phyloP scores from a whole-genome alignment of 2,329 filamentous ascomycete species.

The Graphiopsis chlorocephala region DNA sequence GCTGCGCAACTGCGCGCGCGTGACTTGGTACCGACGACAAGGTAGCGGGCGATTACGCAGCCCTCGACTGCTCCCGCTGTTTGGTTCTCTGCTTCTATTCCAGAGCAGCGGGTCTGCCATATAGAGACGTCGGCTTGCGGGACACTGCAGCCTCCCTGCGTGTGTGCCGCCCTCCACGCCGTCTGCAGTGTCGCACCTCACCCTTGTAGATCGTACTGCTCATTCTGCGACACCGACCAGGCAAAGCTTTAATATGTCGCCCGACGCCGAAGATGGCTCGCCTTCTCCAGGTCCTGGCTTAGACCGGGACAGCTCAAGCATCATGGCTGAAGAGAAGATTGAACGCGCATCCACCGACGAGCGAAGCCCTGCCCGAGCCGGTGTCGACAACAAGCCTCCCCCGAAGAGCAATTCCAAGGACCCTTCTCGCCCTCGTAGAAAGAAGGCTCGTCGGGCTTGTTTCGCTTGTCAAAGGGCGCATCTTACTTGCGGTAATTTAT shows the following conservation, averaged over 20 bases:
- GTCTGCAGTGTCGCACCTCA: conserved; percentile 7
- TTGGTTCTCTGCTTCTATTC: conserved; percentile 16
- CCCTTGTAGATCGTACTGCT: conserved; percentile 12
- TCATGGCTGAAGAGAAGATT: conserved; percentile 44
- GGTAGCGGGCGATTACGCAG: conserved; percentile 8
- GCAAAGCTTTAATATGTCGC: conserved; percentile 44
- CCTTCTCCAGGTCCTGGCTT: conserved; percentile 47
- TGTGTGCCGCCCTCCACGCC: conserved; percentile 14
- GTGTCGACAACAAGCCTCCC: conserved; percentile 34
- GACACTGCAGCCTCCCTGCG: conserved; percentile 12
- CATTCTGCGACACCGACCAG: conserved; percentile 9
- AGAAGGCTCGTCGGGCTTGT: conserved; percentile 93
- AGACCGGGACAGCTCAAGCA: conserved; percentile 37
- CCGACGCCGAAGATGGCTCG: conserved; percentile 48
- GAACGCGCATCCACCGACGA: conserved; percentile 40
- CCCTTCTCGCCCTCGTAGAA: conserved; percentile 80
- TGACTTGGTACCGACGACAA: conserved; percentile 13
- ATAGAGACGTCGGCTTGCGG: conserved; percentile 10
- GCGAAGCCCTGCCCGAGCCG: conserved; percentile 34
- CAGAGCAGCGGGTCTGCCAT: conserved; percentile 10
- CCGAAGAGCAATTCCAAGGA: conserved; percentile 67
- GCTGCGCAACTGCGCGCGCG: conserved; percentile 5
- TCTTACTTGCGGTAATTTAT: conserved; percentile 88
- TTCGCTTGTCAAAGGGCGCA: conserved; percentile 96
- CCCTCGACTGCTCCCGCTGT: conserved; percentile 6